Base-by-base conservation (phyloP, 352 stramenopile genomes). In the Phytopythium sindhum region DNA sequence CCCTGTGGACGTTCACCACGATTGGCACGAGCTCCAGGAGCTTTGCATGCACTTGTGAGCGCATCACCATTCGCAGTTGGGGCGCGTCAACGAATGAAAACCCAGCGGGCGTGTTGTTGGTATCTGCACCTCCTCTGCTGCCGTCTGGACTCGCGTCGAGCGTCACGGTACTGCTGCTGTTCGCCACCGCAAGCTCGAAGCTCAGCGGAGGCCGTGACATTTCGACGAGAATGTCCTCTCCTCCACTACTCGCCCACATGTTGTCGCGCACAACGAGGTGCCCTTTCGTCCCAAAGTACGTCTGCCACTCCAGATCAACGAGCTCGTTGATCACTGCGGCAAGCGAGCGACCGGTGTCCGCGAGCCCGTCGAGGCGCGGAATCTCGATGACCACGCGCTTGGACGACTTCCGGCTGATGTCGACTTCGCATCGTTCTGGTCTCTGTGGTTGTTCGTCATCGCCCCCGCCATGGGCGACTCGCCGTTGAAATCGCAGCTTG, bases 301-400 rank as follows among this genome's bases (percentile, higher is more conserved):
- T 88, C 56, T 78, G 69, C 78, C 78, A 88, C 42, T 84, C 68
- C 48, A 88, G 76, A 31, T 77, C 66, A 10, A 88, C 28, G 2
- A 82, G 44, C 31, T 63, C 55, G 51, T 88, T 88, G 35, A 88
- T 31, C 39, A 71, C 10, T 12, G 66, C 60, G 1, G 66, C 54
- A 24, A 84, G 23, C 8, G 41, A 64, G 23, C 42, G 63, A 9
- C 12, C 12, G 24, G 60, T 68, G 54, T 14, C 62, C 10, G 19
- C 29, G 23, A 63, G 56, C 29, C 10, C 9, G 2, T 53, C 31
- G 6, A 77, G 29, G 4, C 78, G 74, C 2, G 78, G 74, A 31
- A 84, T 42, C 60, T 85, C 76, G n/a, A 84, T 64, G 33, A 69
- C 65, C 55, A 85, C 68, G 1, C 64, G 74, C 11, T 75, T 71